These are phyloP conservation scores for Ulota crispa DNA, from an alignment of 225 moss, liverwort and hornwort genomes.

Conservation along the genomic window DNA sequence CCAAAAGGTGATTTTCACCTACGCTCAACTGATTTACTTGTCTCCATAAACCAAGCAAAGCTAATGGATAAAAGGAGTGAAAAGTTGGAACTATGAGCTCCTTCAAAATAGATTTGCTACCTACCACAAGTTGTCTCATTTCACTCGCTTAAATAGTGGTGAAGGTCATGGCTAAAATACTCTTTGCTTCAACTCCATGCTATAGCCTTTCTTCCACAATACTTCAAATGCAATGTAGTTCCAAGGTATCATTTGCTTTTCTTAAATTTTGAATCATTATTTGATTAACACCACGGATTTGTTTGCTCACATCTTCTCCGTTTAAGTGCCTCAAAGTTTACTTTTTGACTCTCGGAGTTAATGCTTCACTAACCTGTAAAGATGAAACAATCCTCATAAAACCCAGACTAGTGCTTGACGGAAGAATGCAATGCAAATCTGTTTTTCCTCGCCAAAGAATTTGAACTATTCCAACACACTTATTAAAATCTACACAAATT, in stretches of 20 bases:
- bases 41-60: slow-evolving; percentile 88
- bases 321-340: not conserved
- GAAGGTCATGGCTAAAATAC: slow-evolving; percentile 95
- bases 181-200: slow-evolving; percentile 74
- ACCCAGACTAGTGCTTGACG: not conserved
- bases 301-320: not conserved
- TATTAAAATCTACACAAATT: not conserved
- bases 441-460: not conserved
- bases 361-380: not conserved
- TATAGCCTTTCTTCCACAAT: too few species aligned
- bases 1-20: not conserved
- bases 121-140: slow-evolving; percentile 84
- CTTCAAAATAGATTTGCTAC: slow-evolving; percentile 63
- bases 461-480: not conserved
- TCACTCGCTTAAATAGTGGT: slow-evolving; percentile 90
- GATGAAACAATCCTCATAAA: not conserved
- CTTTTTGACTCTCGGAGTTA: not conserved
- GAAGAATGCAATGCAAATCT: not conserved
- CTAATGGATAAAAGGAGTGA: slow-evolving; percentile 86
- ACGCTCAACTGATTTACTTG: slow-evolving; percentile 59
- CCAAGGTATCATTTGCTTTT: not conserved
- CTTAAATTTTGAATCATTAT: not conserved
- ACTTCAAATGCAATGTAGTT: too few species aligned
- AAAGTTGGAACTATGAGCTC: slow-evolving; percentile 84
- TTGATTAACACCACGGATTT: not conserved